phyloP scores from a whole-genome alignment of 768 basidiomycete genomes.

The Trametopsis cervina region DNA sequence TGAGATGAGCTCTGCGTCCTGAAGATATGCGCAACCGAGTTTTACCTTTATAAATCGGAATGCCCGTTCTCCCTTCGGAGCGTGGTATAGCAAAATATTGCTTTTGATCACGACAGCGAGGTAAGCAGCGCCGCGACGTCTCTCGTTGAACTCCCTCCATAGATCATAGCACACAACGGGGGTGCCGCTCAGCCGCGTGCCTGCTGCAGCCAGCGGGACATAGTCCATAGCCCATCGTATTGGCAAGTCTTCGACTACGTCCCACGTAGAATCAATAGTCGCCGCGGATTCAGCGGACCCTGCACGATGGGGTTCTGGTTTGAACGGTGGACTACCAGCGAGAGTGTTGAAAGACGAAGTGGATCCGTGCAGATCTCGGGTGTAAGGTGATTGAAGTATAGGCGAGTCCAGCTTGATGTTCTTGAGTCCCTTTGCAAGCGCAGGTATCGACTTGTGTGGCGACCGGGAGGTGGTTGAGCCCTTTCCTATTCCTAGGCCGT shows the following conservation, averaged over 20 bases:
- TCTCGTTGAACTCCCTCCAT: conserved; percentile 52
- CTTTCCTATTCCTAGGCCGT: conserved; percentile 42
- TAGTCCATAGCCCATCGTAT: conserved; percentile 85
- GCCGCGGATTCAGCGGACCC: conserved; percentile 14
- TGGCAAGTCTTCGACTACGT: conserved; percentile 65
- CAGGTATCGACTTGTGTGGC: conserved; percentile 46
- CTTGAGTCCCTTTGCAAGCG: conserved; percentile 58
- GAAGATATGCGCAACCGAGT: not conserved
- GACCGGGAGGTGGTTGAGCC: conserved; percentile 19
- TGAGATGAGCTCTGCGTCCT: not conserved
- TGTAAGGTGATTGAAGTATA: conserved; percentile 13
- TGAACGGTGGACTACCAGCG: conserved; percentile 15
- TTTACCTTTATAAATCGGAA: conserved; percentile 76
- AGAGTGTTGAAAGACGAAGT: conserved; percentile 1
- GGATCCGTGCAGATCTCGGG: not conserved
- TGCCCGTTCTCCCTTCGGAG: conserved; percentile 74
- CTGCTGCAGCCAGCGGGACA: conserved; percentile 63
- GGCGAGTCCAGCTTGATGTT: conserved; percentile 44
- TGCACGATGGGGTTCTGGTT: conserved; percentile 32
- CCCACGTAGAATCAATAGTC: conserved; percentile 35
- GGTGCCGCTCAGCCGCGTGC: conserved; percentile 53
- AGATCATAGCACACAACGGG: conserved; percentile 63
- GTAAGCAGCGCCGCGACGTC: conserved; percentile 39
- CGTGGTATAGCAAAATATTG: conserved; percentile 71
- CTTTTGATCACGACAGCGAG: conserved; percentile 74